These are phyloP conservation scores for Nigrograna mackinnonii DNA, from an alignment of 2,329 filamentous ascomycete genomes.

Conservation along the genomic window DNA sequence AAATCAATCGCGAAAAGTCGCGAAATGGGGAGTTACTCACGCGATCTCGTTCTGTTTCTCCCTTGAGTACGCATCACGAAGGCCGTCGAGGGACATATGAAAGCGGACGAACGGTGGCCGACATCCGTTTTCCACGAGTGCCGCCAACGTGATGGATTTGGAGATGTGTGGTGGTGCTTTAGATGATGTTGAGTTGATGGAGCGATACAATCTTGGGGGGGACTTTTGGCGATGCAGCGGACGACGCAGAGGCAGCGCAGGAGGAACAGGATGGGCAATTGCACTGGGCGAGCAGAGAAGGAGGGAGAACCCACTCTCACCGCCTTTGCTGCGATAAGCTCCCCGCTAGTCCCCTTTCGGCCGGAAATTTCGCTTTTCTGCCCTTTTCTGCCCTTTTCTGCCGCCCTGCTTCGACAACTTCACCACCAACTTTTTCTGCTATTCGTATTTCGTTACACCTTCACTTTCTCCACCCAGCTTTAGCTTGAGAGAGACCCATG, in stretches of 20 bases:
- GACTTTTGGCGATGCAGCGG: background rate
- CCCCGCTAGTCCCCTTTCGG: conserved; percentile 5
- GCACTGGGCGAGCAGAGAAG: too few relatives aligned
- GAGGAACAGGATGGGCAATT: too few relatives aligned
- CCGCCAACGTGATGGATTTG: conserved; percentile 44
- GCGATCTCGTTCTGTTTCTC: conserved; percentile 47
- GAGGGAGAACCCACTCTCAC: background rate
- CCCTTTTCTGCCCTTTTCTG: too few relatives aligned
- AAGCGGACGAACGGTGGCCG: conserved; percentile 41
- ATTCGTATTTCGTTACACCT: too few relatives aligned
- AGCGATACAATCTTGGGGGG: conserved; percentile 17
- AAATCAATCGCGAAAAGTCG: conserved; percentile 33
- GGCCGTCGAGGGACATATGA: conserved; percentile 54
- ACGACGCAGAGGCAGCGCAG: conserved; percentile 20
- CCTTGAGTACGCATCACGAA: conserved; percentile 44
- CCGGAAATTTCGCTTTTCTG: conserved; percentile 2
- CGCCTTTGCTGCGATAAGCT: background rate
- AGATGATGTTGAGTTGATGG: conserved; percentile 30
- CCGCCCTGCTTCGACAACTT: too few relatives aligned
- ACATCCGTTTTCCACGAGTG: conserved; percentile 53
- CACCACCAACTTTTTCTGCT: too few relatives aligned
- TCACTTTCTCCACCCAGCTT: too few relatives aligned
- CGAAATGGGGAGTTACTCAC: conserved; percentile 42
- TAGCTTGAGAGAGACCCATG: too few relatives aligned
- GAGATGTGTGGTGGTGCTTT: conserved; percentile 30